Conservation (phyloP, 2,329 filamentous ascomycete genomes). For the Rhinocladiella mackenziei region DNA sequence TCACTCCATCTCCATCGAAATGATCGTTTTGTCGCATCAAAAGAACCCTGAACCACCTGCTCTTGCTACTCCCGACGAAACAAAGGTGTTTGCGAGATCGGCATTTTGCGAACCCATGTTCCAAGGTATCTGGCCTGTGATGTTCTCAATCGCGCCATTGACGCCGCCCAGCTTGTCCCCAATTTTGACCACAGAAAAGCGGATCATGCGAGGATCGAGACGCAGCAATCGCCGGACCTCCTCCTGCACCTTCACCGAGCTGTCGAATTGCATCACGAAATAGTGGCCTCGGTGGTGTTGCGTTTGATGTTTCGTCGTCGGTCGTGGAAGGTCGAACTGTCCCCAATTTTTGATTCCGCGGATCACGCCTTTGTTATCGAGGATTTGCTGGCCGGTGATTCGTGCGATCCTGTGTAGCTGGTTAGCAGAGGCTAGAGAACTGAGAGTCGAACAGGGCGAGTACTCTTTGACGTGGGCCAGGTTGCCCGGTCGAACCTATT, state of each 20-base stretch:
- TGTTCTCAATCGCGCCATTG: slow-evolving; percentile 57
- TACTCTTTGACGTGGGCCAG: slow-evolving; percentile 94
- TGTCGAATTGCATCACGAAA: slow-evolving; percentile 96
- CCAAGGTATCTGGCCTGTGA: slow-evolving; percentile 55
- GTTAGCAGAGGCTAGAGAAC: slow-evolving; percentile 8
- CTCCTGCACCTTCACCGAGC: slow-evolving; percentile 68
- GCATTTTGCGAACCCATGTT: slow-evolving; percentile 27
- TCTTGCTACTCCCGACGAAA: not conserved
- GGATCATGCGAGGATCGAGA: slow-evolving; percentile 85
- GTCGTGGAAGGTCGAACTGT: slow-evolving; percentile 77
- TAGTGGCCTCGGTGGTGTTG: slow-evolving; percentile 85
- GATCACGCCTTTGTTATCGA: slow-evolving; percentile 62
- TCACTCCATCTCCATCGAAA: too few relatives aligned
- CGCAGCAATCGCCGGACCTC: slow-evolving; percentile 70
- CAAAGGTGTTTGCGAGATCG: slow-evolving; percentile 5
- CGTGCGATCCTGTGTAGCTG: slow-evolving; percentile 18
- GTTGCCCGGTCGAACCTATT: slow-evolving; percentile 84
- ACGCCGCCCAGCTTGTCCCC: slow-evolving; percentile 64
- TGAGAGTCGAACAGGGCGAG: slow-evolving; percentile 34
- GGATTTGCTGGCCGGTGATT: slow-evolving; percentile 18
- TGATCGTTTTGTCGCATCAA: not conserved
- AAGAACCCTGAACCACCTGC: too few relatives aligned
- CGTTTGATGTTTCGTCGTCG: slow-evolving; percentile 74
- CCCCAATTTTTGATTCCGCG: slow-evolving; percentile 96
- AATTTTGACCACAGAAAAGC: slow-evolving; percentile 80